These are phyloP conservation scores for Boletus speciosus DNA, from an alignment of 768 basidiomycete species.

Conservation along the genomic window DNA sequence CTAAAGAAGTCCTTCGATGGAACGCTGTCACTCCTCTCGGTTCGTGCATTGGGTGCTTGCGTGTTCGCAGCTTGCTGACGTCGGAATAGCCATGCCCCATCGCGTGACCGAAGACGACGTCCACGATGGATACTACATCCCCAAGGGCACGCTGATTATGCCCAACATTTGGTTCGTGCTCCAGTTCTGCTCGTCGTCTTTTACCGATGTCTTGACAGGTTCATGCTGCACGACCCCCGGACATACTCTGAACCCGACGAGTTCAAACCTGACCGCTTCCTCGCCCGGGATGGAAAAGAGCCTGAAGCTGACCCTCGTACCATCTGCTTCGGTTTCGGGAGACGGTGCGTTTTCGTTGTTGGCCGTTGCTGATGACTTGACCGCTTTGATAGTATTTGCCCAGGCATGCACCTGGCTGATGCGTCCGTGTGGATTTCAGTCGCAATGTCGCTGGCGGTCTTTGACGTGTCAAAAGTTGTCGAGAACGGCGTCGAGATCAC, in stretches of 20 bases:
- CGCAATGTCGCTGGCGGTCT: constrained; percentile 44
- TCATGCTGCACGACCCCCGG: constrained; percentile 31
- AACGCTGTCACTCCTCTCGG: constrained; percentile 37
- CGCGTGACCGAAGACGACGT: constrained; percentile 57
- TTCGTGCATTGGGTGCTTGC: constrained; percentile 27
- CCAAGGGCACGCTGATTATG: constrained; percentile 38
- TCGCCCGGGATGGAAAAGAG: constrained; percentile 33
- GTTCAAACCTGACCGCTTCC: constrained; percentile 62
- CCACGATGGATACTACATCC: constrained; percentile 60
- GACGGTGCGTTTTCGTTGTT: constrained; percentile 40
- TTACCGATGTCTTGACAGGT: constrained; percentile 14
- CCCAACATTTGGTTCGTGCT: constrained; percentile 21
- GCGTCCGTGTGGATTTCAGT: constrained; percentile 45
- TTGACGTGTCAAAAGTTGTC: constrained; percentile 44
- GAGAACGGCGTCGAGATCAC: constrained; percentile 47
- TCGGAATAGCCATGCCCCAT: constrained; percentile 37
- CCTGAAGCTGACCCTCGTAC: constrained; percentile 57
- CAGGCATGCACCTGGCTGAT: constrained; percentile 51
- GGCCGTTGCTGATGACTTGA: constrained; percentile 4
- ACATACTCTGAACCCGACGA: constrained; percentile 50
- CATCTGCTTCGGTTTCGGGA: constrained; percentile 68
- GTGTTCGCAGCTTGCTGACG: constrained; percentile 29
- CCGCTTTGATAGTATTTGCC: constrained; percentile 21
- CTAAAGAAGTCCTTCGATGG: constrained; percentile 55
- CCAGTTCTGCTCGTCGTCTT: constrained; percentile 1